Base-by-base conservation (phyloP, 2,329 filamentous ascomycete species). In the Neospermospora avenae region DNA sequence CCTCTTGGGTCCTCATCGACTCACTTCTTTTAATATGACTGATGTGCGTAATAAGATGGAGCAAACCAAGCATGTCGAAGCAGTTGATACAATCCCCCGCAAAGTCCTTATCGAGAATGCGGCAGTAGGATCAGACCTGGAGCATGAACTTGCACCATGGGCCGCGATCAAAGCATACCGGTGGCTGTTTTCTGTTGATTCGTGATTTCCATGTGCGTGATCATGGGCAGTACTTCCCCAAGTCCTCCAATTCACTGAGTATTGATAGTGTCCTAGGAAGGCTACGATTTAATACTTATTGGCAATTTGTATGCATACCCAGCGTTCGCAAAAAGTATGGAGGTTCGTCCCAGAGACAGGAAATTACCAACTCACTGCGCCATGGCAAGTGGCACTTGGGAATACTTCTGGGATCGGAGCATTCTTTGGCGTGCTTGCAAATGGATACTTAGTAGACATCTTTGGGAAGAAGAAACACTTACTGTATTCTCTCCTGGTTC, bases 141-240 rank as follows among this genome's bases (percentile, higher is more conserved):
- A 86, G 73, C 85, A 84, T 68, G 80, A 77, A 14, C 89, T 91
- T 86, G 87, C 81, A 48, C 77, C 95, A 57, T 71, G 83, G 72
- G 84, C 95, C 76, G 90, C 90, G 64, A 81, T 96, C 74, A 84
- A 80, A 70, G 80, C 93, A 28, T 96, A 96, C 91, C 91, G 62
- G 93, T 95, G 78, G 91, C 91, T 28, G 86, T 95, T 57, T 81
- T 79, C 31, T 96, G 90, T 90, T 90, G 86, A 67, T 71, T 96
- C 53, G 78, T 95, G 62, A 93, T 96, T 73, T 92, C 89, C 13
- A 92, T 89, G 0, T 91, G 88, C 71, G 93, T 96, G 70, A 85
- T 85, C 69, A 96, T 96, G 91, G 91, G 95, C 74, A 90, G 89
- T 52, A 28, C 8, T 10, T 7, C 24, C 20, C 3, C 35, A 20